A percentile compares a stretch with the other conserved stretches of the same genome.
These are phyloP conservation scores for Marasmius oreades DNA, from an alignment of 1,284 basidiomycete genomes.

Conservation along the genomic window DNA sequence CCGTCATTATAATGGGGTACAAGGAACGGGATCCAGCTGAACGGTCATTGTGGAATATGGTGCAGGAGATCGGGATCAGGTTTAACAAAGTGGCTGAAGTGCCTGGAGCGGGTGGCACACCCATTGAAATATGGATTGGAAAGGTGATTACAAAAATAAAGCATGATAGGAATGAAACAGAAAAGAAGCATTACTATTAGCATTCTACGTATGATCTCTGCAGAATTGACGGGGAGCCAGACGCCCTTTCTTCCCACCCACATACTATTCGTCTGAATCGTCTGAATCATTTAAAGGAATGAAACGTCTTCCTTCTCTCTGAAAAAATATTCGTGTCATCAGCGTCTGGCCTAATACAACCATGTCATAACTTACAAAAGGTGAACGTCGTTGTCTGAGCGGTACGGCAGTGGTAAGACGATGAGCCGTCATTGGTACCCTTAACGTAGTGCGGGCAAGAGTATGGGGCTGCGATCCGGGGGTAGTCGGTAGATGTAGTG, in stretches of 20 bases:
- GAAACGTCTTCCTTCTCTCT: constrained; percentile 43
- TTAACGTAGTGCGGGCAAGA: neutral
- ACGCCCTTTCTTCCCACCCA: constrained; percentile 2
- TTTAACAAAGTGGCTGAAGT: constrained; percentile 54
- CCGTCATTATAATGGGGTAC: constrained; percentile 70
- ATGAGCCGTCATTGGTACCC: neutral
- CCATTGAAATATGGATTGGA: constrained; percentile 73
- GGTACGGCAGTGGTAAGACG: constrained; percentile 13
- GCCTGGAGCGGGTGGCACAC: constrained; percentile 50
- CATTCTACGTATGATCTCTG: neutral
- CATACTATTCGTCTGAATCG: constrained; percentile 42
- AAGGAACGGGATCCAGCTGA: constrained; percentile 79
- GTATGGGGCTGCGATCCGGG: neutral
- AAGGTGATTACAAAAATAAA: neutral
- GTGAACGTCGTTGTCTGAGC: constrained; percentile 30
- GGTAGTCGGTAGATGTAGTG: neutral
- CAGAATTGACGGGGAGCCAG: neutral
- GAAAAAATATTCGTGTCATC: constrained; percentile 4
- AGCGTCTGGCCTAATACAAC: neutral
- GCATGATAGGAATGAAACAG: neutral
- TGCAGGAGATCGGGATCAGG: constrained; percentile 45
- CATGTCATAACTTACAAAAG: constrained; percentile 27
- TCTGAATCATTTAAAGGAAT: constrained; percentile 32
- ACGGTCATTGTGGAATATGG: constrained; percentile 65
- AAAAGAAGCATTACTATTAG: neutral